Percentiles rank a stretch among this genome's conserved stretches.
Evolutionary conservation across 139 green algal species (phyloP).

Genomic region (Micromonas pusilla): DNA sequence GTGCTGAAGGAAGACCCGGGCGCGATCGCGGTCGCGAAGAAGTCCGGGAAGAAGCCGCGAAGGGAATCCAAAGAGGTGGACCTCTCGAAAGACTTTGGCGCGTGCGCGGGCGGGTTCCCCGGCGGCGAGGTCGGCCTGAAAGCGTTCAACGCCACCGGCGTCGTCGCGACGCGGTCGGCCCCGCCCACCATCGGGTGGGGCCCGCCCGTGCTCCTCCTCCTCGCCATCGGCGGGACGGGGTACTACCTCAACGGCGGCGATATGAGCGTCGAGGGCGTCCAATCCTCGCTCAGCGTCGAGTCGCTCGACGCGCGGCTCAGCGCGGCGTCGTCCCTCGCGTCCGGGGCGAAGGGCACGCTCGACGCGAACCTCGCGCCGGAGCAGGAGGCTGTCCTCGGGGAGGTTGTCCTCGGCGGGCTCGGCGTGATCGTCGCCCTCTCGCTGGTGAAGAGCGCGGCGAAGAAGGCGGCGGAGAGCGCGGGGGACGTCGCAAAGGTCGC

Average conservation of each 20-base stretch:
- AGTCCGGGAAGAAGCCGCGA: constrained; percentile 1
- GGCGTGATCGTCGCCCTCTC: not conserved
- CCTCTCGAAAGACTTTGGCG: constrained; percentile 27
- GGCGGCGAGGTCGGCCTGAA: constrained; percentile 25
- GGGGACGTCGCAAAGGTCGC: not conserved
- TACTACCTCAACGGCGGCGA: not conserved
- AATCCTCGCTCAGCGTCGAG: not conserved
- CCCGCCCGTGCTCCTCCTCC: not conserved
- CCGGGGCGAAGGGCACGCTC: not conserved
- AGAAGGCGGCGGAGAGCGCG: not conserved
- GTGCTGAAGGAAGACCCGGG: not conserved
- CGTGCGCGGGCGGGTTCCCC: constrained; percentile 21
- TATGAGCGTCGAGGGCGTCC: not conserved
- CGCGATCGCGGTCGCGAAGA: not conserved
- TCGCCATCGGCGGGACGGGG: not conserved
- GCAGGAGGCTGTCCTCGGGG: not conserved
- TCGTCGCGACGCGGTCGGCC: not conserved
- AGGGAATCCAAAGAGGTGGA: constrained; percentile 9
- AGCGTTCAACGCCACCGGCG: constrained; percentile 10
- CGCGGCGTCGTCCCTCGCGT: not conserved
- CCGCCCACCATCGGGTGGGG: constrained; percentile 11
- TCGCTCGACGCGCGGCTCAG: not conserved
- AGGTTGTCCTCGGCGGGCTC: not conserved
- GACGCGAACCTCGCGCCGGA: not conserved
- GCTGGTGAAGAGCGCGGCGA: not conserved